Conservation (phyloP, 2,329 filamentous ascomycete genomes). For the Ceratocystis huliohia region DNA sequence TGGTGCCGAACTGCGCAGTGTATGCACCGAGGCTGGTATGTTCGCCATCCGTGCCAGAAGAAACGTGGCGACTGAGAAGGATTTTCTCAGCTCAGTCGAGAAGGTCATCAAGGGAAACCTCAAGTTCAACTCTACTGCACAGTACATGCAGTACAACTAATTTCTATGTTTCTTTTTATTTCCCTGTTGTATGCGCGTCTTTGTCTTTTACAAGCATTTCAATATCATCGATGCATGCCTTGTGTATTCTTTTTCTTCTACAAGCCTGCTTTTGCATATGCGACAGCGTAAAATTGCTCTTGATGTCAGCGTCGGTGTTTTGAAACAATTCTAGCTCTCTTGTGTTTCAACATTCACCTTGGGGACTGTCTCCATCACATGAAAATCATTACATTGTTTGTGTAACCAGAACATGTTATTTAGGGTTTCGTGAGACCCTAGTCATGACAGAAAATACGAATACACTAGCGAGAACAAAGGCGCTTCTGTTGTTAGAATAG, state of each 20-base stretch:
- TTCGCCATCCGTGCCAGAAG: slow-evolving; percentile 87
- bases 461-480: too few relatives aligned
- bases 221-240: slow-evolving; percentile 6
- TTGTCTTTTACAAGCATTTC: slow-evolving; percentile 7
- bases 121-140: slow-evolving; percentile 98
- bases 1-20: slow-evolving; percentile 87
- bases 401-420: too few relatives aligned
- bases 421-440: too few relatives aligned
- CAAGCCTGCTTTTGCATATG: too few relatives aligned
- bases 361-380: too few relatives aligned
- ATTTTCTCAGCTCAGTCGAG: slow-evolving; percentile 93
- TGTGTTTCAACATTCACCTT: too few relatives aligned
- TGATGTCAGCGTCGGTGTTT: too few relatives aligned
- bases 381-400: too few relatives aligned
- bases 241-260: not conserved
- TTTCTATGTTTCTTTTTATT: slow-evolving; percentile 12
- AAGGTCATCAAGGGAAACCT: slow-evolving; percentile 99
- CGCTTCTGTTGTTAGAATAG: too few relatives aligned
- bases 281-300: too few relatives aligned
- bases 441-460: too few relatives aligned
- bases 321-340: too few relatives aligned
- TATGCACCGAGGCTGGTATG: slow-evolving; percentile 97
- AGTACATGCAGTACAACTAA: slow-evolving; percentile 99
- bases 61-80: slow-evolving; percentile 98
- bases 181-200: slow-evolving; percentile 1